Evolutionary conservation across 2,329 filamentous ascomycete species (phyloP), one percentile per base, ranked within the genome.

Genomic region (Blumeria graminis): DNA sequence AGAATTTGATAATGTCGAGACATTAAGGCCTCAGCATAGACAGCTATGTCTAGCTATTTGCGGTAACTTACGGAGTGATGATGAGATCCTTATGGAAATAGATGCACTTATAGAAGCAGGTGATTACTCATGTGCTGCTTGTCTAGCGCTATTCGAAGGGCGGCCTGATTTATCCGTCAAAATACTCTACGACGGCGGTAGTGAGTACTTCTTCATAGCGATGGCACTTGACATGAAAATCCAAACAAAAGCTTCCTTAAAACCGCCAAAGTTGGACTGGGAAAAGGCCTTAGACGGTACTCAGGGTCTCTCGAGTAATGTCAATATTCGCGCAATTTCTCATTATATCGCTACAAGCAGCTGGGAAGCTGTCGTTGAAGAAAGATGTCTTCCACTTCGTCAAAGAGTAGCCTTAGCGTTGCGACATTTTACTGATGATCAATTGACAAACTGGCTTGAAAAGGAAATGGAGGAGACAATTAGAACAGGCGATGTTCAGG

Each of bases 281-380:
- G 61, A 48, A n/a, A 57, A 62, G 45, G 58, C 60, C 34, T 57
- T 67, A 5, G 58, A 64, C 9, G 60, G 61, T 28, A 61, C 65
- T 56, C 59, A 64, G 11, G 61, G 63, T 43, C 63, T 79, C 32
- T 77, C 82, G 59, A 80, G 81, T 0, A 84, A 92, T 62, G 82
- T 85, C 0, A 90, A 89, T 64, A 75, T 92, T 28, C 81, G 85
- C 56, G 85, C 84, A 6, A 82, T 92, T 52, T 85, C 86, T 28
- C 80, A 81, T 3, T 80, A 86, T 61, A 84, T 92, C 59, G 80
- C 82, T 9, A 86, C 81, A 0, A 82, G 82, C 4, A 77, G 87
- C 65, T 92, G 86, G 86, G 71, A 76, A 16, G 75, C 76, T 43
- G 83, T 92, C 43, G 81, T 84, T 41, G 77, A 82, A 60, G 84